A percentile compares a stretch with the other conserved stretches of the same genome.
Evolutionary conservation across 441 rosid genomes (phyloP).

Genomic region (Populus hybrid): DNA sequence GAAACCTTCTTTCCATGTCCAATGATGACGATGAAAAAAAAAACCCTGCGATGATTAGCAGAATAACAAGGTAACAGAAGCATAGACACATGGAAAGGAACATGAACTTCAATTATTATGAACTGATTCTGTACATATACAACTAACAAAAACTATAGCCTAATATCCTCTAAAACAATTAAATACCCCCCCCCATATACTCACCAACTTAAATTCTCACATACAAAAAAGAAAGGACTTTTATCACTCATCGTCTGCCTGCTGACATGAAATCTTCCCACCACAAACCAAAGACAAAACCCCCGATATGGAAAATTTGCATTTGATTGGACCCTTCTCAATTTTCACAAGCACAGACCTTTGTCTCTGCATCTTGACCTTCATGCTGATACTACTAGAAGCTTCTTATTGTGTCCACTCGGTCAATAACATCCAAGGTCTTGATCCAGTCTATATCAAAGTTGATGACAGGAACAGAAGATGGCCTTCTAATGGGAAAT

Average conservation of each 20-base stretch:
- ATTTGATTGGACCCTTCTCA: conserved; percentile 2
- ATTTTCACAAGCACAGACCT: neutral
- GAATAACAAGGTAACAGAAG: neutral
- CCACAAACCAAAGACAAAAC: conserved; percentile 2
- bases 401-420: conserved; percentile 73
- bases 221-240: conserved; percentile 16
- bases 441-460: conserved; percentile 74
- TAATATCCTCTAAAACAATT: conserved; percentile 19
- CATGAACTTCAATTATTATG: conserved; percentile 15
- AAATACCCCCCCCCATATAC: conserved; percentile 15
- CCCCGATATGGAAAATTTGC: conserved; percentile 8
- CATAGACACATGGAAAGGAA: neutral
- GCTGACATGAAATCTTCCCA: neutral
- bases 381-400: conserved; percentile 25
- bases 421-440: conserved; percentile 86
- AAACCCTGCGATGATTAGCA: neutral
- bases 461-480: conserved; percentile 65
- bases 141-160: conserved; percentile 21
- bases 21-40: neutral
- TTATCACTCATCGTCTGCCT: conserved; percentile 11
- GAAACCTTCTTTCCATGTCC: neutral
- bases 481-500: conserved; percentile 64
- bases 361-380: conserved; percentile 1
- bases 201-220: conserved; percentile 21
- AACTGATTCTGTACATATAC: conserved; percentile 35